phyloP scores from a whole-genome alignment of 2,329 filamentous ascomycete species.

The Aspergillus persii region DNA sequence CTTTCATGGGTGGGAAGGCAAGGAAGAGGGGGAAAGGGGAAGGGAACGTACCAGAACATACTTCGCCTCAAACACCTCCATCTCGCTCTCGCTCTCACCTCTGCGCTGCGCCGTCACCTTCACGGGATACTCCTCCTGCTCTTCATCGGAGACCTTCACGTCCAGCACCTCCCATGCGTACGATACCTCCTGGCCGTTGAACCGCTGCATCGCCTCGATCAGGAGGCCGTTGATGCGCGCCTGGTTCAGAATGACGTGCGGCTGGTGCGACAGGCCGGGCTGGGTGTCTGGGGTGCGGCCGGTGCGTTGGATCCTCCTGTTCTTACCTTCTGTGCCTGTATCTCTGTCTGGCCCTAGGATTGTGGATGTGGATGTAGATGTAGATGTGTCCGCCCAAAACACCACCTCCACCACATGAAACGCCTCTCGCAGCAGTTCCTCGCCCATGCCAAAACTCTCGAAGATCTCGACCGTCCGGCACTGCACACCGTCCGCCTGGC shows the following conservation, averaged over 20 bases:
- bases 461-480: conserved; percentile 62
- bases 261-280: conserved; percentile 52
- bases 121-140: conserved; percentile 45
- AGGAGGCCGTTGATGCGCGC: conserved; percentile 56
- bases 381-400: conserved; percentile 52
- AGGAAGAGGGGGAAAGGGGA: neutral
- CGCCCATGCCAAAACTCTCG: conserved; percentile 57
- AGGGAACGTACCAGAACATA: conserved; percentile 50
- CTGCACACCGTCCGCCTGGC: conserved; percentile 64
- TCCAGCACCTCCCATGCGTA: conserved; percentile 55
- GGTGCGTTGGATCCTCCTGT: conserved; percentile 46
- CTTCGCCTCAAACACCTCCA: conserved; percentile 47
- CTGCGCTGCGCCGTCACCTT: conserved; percentile 37
- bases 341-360: too few species aligned
- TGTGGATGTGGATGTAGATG: neutral
- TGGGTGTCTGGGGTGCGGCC: conserved; percentile 55
- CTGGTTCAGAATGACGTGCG: conserved; percentile 59
- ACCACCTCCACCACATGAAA: conserved; percentile 59
- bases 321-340: neutral
- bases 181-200: conserved; percentile 48
- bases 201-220: conserved; percentile 49
- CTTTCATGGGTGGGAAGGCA: neutral
- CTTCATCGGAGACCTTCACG: conserved; percentile 50
- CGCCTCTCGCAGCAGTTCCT: conserved; percentile 55
- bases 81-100: conserved; percentile 37